Conservation (phyloP, 2,329 filamentous ascomycete species). For the Cytospora schulzeri region DNA sequence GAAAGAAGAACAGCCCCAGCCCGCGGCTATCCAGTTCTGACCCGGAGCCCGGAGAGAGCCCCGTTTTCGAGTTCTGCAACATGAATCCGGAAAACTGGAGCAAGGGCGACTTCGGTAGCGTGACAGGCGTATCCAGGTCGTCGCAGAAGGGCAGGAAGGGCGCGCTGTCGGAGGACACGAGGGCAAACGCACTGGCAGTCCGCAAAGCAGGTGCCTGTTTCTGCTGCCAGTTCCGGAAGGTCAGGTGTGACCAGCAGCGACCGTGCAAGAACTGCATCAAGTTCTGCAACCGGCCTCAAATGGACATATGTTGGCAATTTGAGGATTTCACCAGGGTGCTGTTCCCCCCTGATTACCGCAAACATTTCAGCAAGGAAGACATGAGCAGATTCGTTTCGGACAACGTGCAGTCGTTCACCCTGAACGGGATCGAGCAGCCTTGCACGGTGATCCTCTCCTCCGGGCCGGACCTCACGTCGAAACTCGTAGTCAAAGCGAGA, state of each 20-base stretch:
- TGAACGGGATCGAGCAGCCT: conserved; percentile 44
- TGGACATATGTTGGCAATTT: conserved; percentile 62
- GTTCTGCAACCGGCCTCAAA: conserved; percentile 51
- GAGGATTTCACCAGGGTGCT: conserved; percentile 55
- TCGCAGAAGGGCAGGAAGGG: conserved; percentile 60
- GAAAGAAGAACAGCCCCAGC: conserved; percentile 45
- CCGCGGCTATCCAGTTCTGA: conserved; percentile 21
- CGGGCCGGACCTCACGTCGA: conserved; percentile 46
- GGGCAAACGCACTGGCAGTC: conserved; percentile 57
- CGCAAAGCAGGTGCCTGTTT: conserved; percentile 59
- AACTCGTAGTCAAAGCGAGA: conserved; percentile 51
- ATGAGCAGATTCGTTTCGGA: conserved; percentile 51
- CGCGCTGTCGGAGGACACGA: conserved; percentile 55
- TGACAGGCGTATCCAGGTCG: conserved; percentile 51
- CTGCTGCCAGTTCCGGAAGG: conserved; percentile 61
- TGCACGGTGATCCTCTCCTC: conserved; percentile 51
- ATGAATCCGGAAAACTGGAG: conserved; percentile 39
- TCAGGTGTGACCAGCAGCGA: conserved; percentile 58
- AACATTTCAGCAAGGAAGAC: conserved; percentile 53
- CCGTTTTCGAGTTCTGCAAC: conserved; percentile 56
- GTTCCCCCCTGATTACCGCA: conserved; percentile 56
- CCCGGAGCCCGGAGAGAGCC: conserved; percentile 43
- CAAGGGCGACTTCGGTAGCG: conserved; percentile 55
- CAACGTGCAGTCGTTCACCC: conserved; percentile 49
- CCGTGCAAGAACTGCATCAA: conserved; percentile 61